Percentiles rank a stretch among this genome's conserved stretches.
These are phyloP conservation scores for Aspergillus vadensis DNA, from an alignment of 2,329 filamentous ascomycete species.

Conservation along the genomic window DNA sequence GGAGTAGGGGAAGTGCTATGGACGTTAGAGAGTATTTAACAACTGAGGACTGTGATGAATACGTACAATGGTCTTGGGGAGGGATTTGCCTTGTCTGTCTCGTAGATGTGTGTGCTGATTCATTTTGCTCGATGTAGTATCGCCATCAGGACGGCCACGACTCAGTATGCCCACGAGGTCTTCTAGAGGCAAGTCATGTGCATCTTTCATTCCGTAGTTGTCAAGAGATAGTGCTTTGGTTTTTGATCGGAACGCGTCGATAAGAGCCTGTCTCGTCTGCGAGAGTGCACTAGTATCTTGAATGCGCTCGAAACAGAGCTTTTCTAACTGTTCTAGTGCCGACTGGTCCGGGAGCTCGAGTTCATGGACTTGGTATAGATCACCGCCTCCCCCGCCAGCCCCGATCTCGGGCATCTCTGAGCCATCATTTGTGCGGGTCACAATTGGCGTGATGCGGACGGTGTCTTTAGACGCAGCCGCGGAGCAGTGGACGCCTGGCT, in stretches of 20 bases:
- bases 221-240: conserved; percentile 42
- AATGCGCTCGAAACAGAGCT: conserved; percentile 51
- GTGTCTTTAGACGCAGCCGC: conserved; percentile 51
- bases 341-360: conserved; percentile 58
- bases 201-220: conserved; percentile 40
- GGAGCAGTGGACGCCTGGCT: conserved; percentile 61
- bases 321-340: conserved; percentile 56
- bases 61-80: conserved; percentile 41
- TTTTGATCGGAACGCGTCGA: conserved; percentile 35
- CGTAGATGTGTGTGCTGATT: neutral
- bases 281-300: conserved; percentile 31
- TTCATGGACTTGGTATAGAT: conserved; percentile 69
- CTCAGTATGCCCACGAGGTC: conserved; percentile 37
- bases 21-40: conserved; percentile 11
- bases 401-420: conserved; percentile 71
- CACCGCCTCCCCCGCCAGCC: conserved; percentile 75
- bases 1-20: conserved; percentile 74
- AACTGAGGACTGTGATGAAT: neutral
- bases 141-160: conserved; percentile 20
- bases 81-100: conserved; percentile 10
- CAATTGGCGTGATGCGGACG: conserved; percentile 77
- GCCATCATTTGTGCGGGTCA: conserved; percentile 62
- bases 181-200: conserved; percentile 40
- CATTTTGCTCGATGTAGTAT: neutral
- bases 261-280: conserved; percentile 33